Conservation (phyloP, 345 rosid species). For the Eucalyptus curtisii region DNA sequence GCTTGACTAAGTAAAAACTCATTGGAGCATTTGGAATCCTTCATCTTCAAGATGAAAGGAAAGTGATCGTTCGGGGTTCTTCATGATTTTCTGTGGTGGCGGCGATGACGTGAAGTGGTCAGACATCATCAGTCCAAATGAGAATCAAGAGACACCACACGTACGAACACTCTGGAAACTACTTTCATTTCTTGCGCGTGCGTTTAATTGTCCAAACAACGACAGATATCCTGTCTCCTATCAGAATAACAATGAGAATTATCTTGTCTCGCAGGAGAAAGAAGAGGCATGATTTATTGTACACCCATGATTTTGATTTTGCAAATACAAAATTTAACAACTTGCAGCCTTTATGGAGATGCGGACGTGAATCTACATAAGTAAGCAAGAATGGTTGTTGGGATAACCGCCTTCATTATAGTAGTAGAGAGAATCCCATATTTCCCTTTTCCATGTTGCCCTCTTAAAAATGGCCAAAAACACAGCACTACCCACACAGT, state of each 20-base stretch:
- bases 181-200: neutral
- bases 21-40: too few species aligned
- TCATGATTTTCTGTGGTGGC: too few species aligned
- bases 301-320: neutral
- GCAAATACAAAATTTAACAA: neutral
- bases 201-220: too few species aligned
- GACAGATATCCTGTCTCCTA: too few species aligned
- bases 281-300: neutral
- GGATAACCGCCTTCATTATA: constrained; percentile 18
- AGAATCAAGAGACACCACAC: too few species aligned
- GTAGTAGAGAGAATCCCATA: constrained; percentile 47
- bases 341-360: neutral
- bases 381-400: constrained; percentile 14
- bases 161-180: too few species aligned
- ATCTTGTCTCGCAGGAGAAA: neutral
- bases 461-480: constrained; percentile 31
- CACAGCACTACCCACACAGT: constrained; percentile 5
- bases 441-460: constrained; percentile 38
- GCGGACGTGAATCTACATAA: neutral
- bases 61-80: too few species aligned
- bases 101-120: too few species aligned
- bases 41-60: too few species aligned
- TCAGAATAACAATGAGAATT: neutral
- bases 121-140: too few species aligned
- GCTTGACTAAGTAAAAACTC: too few species aligned